A percentile compares a stretch with the other conserved stretches of the same genome.
phyloP scores from a whole-genome alignment of 257 asterid genomes.

The Thymus quinquecostatus region DNA sequence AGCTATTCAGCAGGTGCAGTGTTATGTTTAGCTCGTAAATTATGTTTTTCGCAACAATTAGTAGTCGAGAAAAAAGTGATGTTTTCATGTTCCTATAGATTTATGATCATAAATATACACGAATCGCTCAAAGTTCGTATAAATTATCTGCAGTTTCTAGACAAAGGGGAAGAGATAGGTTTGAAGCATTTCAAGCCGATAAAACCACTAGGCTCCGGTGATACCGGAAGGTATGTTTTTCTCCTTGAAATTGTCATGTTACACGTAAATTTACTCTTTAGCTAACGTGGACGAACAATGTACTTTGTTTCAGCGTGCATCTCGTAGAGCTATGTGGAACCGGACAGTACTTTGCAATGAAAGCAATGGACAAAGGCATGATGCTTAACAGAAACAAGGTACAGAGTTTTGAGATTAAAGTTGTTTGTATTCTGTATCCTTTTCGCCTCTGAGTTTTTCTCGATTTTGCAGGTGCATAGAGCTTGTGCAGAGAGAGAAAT shows the following conservation, averaged over 20 bases:
- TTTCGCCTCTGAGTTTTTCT: slow-evolving; percentile 2
- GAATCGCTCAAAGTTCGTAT: too few species aligned
- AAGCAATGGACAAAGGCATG: slow-evolving; percentile 94
- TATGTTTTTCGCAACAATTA: not conserved
- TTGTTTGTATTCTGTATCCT: not conserved
- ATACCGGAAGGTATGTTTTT: slow-evolving; percentile 82
- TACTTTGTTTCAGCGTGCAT: slow-evolving; percentile 72
- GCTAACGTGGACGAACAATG: not conserved
- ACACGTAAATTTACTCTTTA: not conserved
- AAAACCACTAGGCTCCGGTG: slow-evolving; percentile 97
- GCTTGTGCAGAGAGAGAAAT: slow-evolving; percentile 99
- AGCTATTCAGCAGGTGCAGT: slow-evolving; percentile 77
- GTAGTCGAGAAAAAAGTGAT: not conserved
- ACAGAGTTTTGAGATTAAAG: slow-evolving; percentile 2
- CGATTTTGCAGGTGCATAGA: slow-evolving; percentile 81
- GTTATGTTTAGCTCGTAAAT: slow-evolving; percentile 12
- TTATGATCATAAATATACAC: not conserved
- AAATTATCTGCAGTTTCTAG: slow-evolving; percentile 55
- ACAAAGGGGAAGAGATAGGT: slow-evolving; percentile 74
- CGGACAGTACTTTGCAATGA: slow-evolving; percentile 85
- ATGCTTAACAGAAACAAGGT: slow-evolving; percentile 98
- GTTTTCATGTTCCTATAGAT: too few species aligned
- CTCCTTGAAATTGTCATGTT: not conserved
- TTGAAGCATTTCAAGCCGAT: slow-evolving; percentile 91
- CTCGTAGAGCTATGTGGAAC: slow-evolving; percentile 90